These are phyloP conservation scores for Yarrowia sp. DNA, from an alignment of 805 yeast genomes.

Conservation along the genomic window DNA sequence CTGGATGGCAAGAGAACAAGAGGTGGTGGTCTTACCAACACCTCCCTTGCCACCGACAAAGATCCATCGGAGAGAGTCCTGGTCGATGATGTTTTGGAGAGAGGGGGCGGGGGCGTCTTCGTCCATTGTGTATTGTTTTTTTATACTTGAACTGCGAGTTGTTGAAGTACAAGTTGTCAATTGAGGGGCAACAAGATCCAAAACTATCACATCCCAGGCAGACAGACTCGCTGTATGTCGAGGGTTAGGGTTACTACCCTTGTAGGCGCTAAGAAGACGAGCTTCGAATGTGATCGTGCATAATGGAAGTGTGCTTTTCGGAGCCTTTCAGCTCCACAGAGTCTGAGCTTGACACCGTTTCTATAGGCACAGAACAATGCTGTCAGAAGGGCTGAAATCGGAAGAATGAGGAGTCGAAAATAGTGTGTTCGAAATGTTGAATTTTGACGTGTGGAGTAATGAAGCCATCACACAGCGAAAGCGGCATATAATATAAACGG, in stretches of 20 bases:
- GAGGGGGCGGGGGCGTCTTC: constrained; percentile 40
- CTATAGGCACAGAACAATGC: too few species aligned
- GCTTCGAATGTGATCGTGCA: constrained; percentile 19
- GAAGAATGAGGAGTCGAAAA: too few species aligned
- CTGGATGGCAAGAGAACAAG: constrained; percentile 92
- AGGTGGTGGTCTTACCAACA: constrained; percentile 97
- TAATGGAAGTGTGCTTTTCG: not conserved
- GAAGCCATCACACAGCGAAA: too few species aligned
- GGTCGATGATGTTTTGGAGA: constrained; percentile 43
- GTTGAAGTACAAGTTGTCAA: not conserved
- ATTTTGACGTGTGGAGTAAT: too few species aligned
- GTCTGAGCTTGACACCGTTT: too few species aligned
- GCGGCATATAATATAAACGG: too few species aligned
- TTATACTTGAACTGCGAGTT: not conserved
- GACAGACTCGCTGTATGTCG: not conserved
- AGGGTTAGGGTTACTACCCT: constrained; percentile 11
- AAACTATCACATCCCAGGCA: not conserved
- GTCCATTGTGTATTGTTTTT: not conserved
- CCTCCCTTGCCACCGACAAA: constrained; percentile 99
- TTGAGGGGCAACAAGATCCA: not conserved
- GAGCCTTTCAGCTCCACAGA: too few species aligned
- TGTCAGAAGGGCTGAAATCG: too few species aligned
- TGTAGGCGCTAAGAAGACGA: not conserved
- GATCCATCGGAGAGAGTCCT: constrained; percentile 76
- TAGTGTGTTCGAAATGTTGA: too few species aligned